Base-by-base conservation (phyloP, 768 basidiomycete species). In the Neoboletus magnificus region DNA sequence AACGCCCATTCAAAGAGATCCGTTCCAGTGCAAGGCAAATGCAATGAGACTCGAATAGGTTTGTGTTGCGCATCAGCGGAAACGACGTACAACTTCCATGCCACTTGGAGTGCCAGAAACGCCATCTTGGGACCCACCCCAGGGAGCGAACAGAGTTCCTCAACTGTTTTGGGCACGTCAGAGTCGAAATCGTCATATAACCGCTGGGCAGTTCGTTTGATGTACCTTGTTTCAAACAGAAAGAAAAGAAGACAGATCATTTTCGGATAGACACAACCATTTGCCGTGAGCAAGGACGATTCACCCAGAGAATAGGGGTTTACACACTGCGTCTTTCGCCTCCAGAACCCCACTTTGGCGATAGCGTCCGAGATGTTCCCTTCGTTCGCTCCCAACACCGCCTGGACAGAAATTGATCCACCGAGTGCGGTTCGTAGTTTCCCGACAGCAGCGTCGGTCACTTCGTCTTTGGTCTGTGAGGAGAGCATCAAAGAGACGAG, bases 111-210 rank as follows among this genome's bases (percentile, higher is more conserved):
- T 2, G 85, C 76, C 35, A 97, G 70, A 72, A 91, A 96, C 1
- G 92, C 92, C 93, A 98, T 97, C 71, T 99, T 98, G 0, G 94
- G 96, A 0, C 96, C 96, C 0, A 98, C 94, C 0, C 96, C 96
- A 2, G 86, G 85, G 13, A 98, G 73, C 5, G 88, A 87, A 61
- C 93, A 91, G 10, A 99, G 76, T 39, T 91, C 91, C 36, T 93
- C 93, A 4, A 88, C 84, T 0, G 92, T 94, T 67, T 88, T 85
- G 0, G 96, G 96, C 0, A 98, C 86, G 57, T 98, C 94, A 2
- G 86, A 86, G 43, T 80, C 79, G 56, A 91, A 92, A 0, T 86
- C 79, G 54, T 91, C 86, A 18, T 78, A 75, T 11, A 97, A 76
- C 42, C 76, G 78, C 55, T 81, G 74, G 0, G 93, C 89, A 0